phyloP scores from a whole-genome alignment of 306 rosid genomes.

The Mimosa bimucronata region DNA sequence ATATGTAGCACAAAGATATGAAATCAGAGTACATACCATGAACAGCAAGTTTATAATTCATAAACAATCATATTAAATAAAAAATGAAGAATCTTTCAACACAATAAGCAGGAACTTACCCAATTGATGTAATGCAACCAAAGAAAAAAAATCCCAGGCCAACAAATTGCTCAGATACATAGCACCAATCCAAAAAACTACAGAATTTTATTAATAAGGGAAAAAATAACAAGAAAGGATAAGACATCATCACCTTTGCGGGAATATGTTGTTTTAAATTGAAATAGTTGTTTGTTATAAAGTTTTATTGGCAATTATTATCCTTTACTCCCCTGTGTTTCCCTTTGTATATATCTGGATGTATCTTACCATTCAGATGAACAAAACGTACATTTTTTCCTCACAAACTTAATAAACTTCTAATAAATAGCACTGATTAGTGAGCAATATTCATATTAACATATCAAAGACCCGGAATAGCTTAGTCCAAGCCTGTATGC shows the following conservation, averaged over 20 bases:
- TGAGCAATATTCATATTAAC: neutral
- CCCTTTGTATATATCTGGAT: neutral
- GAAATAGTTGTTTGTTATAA: no score
- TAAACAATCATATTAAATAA: no score
- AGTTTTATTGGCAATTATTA: neutral
- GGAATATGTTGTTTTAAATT: neutral
- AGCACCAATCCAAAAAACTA: neutral
- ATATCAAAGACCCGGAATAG: neutral
- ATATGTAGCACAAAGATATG: no score
- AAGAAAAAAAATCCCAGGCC: conserved; percentile 10
- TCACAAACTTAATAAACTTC: neutral
- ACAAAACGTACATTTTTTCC: neutral
- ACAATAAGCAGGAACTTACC: no score
- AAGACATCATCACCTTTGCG: conserved; percentile 8
- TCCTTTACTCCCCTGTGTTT: neutral
- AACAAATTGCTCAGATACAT: conserved; percentile 13
- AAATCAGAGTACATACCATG: no score
- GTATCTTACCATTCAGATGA: neutral
- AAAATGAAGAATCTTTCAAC: no score
- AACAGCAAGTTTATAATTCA: no score
- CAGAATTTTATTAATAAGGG: neutral
- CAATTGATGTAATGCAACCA: no score
- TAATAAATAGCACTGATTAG: neutral
- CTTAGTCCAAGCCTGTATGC: neutral
- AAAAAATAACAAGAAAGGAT: neutral